Conservation (phyloP, 2,329 filamentous ascomycete species). For the Myriangium duriaei region DNA sequence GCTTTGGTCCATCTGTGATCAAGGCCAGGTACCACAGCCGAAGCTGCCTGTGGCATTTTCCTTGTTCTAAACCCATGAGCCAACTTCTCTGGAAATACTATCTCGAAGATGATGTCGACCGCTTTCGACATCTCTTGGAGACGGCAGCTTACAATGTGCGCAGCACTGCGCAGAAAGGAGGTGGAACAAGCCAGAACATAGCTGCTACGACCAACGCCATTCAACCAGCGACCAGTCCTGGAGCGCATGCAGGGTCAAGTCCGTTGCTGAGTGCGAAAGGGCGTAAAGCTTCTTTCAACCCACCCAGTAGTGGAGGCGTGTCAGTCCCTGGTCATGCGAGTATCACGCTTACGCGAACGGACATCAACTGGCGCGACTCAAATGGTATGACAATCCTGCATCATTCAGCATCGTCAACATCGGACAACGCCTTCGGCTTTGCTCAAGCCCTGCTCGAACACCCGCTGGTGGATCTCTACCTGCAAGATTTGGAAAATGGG, state of each 20-base stretch:
- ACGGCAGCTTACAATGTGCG: constrained; percentile 49
- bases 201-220: constrained; percentile 11
- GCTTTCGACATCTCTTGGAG: constrained; percentile 78
- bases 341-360: constrained; percentile 42
- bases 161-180: constrained; percentile 38
- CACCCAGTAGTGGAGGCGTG: constrained; percentile 25
- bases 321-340: constrained; percentile 26
- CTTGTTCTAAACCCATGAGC: constrained; percentile 59
- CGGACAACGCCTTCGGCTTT: constrained; percentile 57
- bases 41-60: constrained; percentile 37
- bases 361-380: constrained; percentile 76
- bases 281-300: constrained; percentile 26
- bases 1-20: constrained; percentile 73
- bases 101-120: constrained; percentile 94
- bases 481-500: constrained; percentile 79
- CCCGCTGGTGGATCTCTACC: constrained; percentile 71
- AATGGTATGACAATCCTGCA: constrained; percentile 73
- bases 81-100: constrained; percentile 93
- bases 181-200: constrained; percentile 23
- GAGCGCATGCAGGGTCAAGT: constrained; percentile 5
- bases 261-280: constrained; percentile 19
- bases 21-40: constrained; percentile 72
- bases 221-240: constrained; percentile 5
- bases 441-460: constrained; percentile 70
- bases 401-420: constrained; percentile 65